Conservation (phyloP, 164 flowering plant genomes). For the Magnolia sinica region DNA sequence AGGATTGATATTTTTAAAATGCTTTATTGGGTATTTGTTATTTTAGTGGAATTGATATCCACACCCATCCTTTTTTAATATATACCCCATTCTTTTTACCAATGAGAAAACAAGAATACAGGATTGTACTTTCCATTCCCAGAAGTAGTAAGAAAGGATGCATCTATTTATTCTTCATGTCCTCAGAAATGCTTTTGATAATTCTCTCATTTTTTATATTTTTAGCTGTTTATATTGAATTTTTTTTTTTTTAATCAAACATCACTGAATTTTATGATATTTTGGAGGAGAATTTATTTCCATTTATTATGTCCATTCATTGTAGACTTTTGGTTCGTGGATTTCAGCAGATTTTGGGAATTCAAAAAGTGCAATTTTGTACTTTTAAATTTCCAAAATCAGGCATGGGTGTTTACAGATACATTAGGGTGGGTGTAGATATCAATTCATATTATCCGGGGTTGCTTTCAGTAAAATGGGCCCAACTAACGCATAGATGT, state of each 20-base stretch:
- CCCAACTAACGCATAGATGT: too few relatives aligned
- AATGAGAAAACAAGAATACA: not conserved
- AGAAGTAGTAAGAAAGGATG: not conserved
- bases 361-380: not conserved
- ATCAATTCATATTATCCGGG: too few relatives aligned
- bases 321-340: too few relatives aligned
- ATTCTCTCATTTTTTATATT: too few relatives aligned
- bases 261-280: too few relatives aligned
- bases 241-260: too few relatives aligned
- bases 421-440: not conserved
- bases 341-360: not conserved
- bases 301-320: too few relatives aligned
- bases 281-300: too few relatives aligned
- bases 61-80: not conserved
- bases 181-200: not conserved
- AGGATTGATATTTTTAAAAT: too few relatives aligned
- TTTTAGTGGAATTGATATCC: not conserved
- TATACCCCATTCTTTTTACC: not conserved
- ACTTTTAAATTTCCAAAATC: not conserved
- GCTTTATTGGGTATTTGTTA: too few relatives aligned
- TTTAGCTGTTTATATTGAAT: not conserved
- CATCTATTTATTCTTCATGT: not conserved
- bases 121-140: not conserved
- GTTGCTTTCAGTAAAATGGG: too few relatives aligned
- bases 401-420: not conserved